phyloP scores from a whole-genome alignment of 257 asterid species.

The Capsicum rhomboideum region DNA sequence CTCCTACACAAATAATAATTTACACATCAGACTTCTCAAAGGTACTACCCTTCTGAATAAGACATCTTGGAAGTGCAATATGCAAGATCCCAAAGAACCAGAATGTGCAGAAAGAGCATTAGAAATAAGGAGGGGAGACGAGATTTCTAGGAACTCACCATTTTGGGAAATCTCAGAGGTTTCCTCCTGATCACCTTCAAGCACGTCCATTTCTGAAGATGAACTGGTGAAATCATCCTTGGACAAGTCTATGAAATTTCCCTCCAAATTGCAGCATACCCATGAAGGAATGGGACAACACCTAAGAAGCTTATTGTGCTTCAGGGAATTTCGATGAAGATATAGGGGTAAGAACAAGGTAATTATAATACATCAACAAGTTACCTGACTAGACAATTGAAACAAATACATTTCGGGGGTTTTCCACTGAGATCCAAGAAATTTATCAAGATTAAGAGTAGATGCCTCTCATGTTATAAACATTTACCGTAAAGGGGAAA shows the following conservation, averaged over 20 bases:
- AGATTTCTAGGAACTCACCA: slow-evolving; percentile 17
- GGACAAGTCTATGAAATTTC: slow-evolving; percentile 31
- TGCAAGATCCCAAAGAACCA: not conserved
- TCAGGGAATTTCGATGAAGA: slow-evolving; percentile 9
- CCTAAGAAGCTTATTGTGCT: slow-evolving; percentile 62
- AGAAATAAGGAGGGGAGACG: not conserved
- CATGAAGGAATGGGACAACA: slow-evolving; percentile 61
- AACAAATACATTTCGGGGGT: not conserved
- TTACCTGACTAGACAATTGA: not conserved
- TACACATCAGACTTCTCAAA: not conserved
- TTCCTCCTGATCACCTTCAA: slow-evolving; percentile 54
- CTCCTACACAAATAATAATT: slow-evolving; percentile 36
- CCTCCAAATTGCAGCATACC: slow-evolving; percentile 89
- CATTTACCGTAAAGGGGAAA: not conserved
- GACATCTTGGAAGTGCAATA: not conserved
- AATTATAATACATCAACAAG: not conserved
- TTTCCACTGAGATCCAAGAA: not conserved
- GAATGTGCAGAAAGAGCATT: not conserved
- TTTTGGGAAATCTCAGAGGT: slow-evolving; percentile 17
- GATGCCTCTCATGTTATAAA: not conserved
- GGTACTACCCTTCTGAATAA: not conserved
- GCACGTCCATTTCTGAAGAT: slow-evolving; percentile 86
- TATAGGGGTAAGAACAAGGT: slow-evolving; percentile 1
- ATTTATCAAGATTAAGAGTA: not conserved
- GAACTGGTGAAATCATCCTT: slow-evolving; percentile 46